Evolutionary conservation across 176 grass and related monocot genomes (phyloP).

Genomic region (Cenchrus purpureus): DNA sequence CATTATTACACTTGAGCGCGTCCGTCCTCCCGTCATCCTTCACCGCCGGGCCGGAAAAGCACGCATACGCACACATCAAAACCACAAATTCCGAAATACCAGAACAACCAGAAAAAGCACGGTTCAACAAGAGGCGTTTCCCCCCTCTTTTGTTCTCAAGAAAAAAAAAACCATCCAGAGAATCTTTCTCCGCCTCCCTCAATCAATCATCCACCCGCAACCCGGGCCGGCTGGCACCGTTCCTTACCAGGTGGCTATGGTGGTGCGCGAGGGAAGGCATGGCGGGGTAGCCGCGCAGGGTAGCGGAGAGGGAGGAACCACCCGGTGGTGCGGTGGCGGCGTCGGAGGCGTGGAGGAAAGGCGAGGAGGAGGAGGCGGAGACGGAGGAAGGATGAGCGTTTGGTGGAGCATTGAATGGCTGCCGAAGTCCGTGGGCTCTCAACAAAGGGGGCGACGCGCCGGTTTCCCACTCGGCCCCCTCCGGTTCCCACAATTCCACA

Average conservation of each 20-base stretch:
- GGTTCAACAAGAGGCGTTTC: background rate
- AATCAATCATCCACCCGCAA: background rate
- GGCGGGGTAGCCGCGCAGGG: background rate
- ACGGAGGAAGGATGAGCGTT: slow-evolving; percentile 67
- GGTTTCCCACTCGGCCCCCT: slow-evolving; percentile 30
- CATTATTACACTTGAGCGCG: slow-evolving; percentile 50
- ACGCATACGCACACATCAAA: slow-evolving; percentile 19
- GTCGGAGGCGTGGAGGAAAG: slow-evolving; percentile 25
- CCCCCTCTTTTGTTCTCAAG: background rate
- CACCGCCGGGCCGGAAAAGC: slow-evolving; percentile 13
- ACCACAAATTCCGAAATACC: slow-evolving; percentile 38
- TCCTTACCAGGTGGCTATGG: slow-evolving; percentile 51
- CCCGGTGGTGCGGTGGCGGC: background rate
- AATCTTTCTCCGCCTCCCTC: background rate
- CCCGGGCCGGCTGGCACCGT: background rate
- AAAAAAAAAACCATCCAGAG: background rate
- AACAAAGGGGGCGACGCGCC: slow-evolving; percentile 52
- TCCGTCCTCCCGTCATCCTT: slow-evolving; percentile 65
- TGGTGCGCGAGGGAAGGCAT: slow-evolving; percentile 60
- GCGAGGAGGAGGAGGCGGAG: slow-evolving; percentile 33
- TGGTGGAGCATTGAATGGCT: slow-evolving; percentile 95
- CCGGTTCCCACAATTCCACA: slow-evolving; percentile 30
- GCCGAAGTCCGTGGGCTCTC: slow-evolving; percentile 67
- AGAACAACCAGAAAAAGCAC: slow-evolving; percentile 11
- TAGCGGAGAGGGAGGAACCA: background rate